Evolutionary conservation across 2,329 filamentous ascomycete species (phyloP), one percentile per base, ranked within the genome.

Genomic region (Escovopsis sp.): DNA sequence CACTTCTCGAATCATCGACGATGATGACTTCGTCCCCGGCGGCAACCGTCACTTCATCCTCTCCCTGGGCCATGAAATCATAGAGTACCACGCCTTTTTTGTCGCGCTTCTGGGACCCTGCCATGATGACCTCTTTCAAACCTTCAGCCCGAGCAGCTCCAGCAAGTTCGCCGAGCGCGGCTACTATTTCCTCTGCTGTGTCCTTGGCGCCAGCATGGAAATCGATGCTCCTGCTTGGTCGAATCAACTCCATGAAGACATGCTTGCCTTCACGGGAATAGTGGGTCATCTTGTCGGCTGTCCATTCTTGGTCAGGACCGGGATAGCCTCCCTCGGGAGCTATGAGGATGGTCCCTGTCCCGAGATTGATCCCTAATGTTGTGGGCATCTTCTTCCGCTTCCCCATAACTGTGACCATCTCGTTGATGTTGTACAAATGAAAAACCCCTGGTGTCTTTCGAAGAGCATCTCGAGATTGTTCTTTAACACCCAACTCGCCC

Each of bases 241-340:
- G 73, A 41, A 95, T 81, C 38, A 98, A 70, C 59, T 98, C 91
- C 59, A 98, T 71, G 56, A 98, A 98, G 12, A 98, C 85, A 61
- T 96, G 91, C 58, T 98, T 98, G 33, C 89, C 91, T 65, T 98
- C 91, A 45, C 94, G 86, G 19, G 88, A 95, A 61, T 96, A 96
- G 61, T 95, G 86, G n/a, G 83, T 87, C 72, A 98, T 82, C 59
- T 84, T 91, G 36, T 96, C 88, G 1, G 87, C 89, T 1, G 81
- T 82, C 91, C 91, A 98, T 61, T 94, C 88, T 56, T 93, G 81
- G 46, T 85, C 80, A 4, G 84, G 82, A 2, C 86, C 88, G 58
- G 95, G 86, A 47, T 79, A 73, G 40, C 79, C 72, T 57, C 83
- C 85, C 57, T 93, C 89, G 0, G 89, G 88, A 0, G 87, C 84